Base-by-base conservation (phyloP, 305 asterid genomes). In the Fraxinus paxiana region DNA sequence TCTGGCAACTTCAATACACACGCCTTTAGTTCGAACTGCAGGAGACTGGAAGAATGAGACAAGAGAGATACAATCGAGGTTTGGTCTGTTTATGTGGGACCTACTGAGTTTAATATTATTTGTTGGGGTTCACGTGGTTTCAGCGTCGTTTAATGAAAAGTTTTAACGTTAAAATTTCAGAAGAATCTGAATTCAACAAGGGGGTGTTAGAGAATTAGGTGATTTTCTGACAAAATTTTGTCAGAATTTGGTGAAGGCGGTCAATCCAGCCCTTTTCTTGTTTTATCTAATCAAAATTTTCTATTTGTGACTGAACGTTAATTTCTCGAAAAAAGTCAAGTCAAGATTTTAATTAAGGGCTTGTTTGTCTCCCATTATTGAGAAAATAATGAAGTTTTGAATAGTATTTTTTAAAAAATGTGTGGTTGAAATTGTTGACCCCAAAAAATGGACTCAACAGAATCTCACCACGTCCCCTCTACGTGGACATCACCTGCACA, bases 1-100 rank as follows among this genome's bases (percentile, higher is more conserved):
- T 56, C 20, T 56, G 7, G 61, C 48, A 20, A 13, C 43, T 28
- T 1, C 22, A 2, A 73, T 6, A n/a, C 12, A 1, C 26, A 22
- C 81, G 83, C 76, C 10, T 51, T n/a, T 72, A 51, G 77, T 24
- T 81, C 41, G 83, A 82, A 86, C 54, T 77, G 70, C 61, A 82
- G 17, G 79, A 54, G 79, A 86, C 75, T 34, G 83, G 51, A 86
- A 38, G 54, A 9, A 1, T 0, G 7, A 2, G 0, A 69, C 81
- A 18, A 59, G 78, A 82, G 63, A 38, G 77, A 34, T 38, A 78
- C 22, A 56, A 56, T 2, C 35, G 24, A 56, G 15, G 77, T 5
- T 30, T 69, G 43, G 43, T 69, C 75, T 15, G 75, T 69, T 69
- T 15, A 31, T 13, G 38, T 30, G 38, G 75, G 75, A 6, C 75